Evolutionary conservation across 805 yeast genomes (phyloP), one percentile per base, ranked within the genome.

Genomic region (Starmerella asiatica): DNA sequence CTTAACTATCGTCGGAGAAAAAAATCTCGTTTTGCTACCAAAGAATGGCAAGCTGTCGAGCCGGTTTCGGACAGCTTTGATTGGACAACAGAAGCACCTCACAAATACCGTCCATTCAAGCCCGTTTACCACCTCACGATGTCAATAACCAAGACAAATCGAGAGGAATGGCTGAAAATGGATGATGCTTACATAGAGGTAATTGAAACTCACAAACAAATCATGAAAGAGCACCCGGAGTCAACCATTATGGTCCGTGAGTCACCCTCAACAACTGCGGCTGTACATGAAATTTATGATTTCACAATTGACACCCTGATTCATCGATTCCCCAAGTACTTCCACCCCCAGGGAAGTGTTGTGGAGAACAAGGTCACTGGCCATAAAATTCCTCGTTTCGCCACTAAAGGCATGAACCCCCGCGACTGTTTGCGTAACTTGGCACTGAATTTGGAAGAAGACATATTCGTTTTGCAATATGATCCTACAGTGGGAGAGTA

Each of bases 381-480:
- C n/a, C 32, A 18, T 7, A 21, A 20, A 21, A 14, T 39, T 7
- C 41, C 47, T 4, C 30, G 36, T 11, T 24, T 23, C 11, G 38
- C 44, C 11, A 17, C 27, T 3, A 32, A 26, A 14, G 27, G 29
- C 21, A 26, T 38, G 21, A 17, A 20, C 3, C 19, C 48, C 14
- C 31, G 31, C 9, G 39, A 42, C 27, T 33, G 39, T 21, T 32
- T 43, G n/a, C 31, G 29, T 6, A n/a, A 17, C 5, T 29, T 45
- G 5, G 43, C 34, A 24, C 40, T 47, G 20, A 61, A 67, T 31
- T 62, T 74, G 3, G 82, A 77, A 49, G 85, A 79, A 48, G 86
- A 81, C 52, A 64, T 76, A 38, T 53, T 79, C 28, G 57, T 80
- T 5, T 67, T 67, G 12, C 71, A 71, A 43, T 85, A 78, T 50